These are phyloP conservation scores for Pseudonitzschia pungens DNA, from an alignment of 108 stramenopile species.

Conservation along the genomic window DNA sequence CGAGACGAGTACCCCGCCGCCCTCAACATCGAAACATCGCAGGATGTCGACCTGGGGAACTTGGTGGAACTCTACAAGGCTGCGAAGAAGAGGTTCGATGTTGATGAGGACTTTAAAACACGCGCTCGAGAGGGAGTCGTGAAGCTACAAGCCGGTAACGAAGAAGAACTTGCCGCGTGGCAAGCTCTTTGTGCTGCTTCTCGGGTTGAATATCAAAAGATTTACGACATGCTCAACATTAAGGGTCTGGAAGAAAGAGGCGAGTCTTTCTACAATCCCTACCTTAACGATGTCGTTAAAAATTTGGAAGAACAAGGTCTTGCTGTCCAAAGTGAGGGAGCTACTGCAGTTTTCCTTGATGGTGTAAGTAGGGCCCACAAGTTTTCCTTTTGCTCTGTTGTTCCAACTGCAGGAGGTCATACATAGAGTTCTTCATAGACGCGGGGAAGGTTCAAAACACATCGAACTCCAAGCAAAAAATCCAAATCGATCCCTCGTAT, in stretches of 20 bases:
- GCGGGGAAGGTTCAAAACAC: too few species aligned
- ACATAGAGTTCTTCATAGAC: too few species aligned
- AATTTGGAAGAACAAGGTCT: constrained; percentile 75
- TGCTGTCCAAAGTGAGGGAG: constrained; percentile 86
- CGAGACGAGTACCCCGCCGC: constrained; percentile 93
- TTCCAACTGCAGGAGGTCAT: neutral
- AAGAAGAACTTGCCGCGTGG: constrained; percentile 90
- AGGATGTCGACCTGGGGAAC: constrained; percentile 63
- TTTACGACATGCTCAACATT: constrained; percentile 80
- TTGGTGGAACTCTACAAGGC: constrained; percentile 92
- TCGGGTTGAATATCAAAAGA: constrained; percentile 84
- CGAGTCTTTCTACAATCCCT: constrained; percentile 98
- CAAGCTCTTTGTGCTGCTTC: constrained; percentile 80
- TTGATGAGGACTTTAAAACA: constrained; percentile 86
- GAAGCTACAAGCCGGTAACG: constrained; percentile 92
- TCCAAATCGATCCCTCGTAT: neutral
- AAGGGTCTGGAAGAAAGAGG: constrained; percentile 78
- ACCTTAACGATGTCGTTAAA: constrained; percentile 77
- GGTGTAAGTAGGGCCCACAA: constrained; percentile 47
- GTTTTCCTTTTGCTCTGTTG: neutral
- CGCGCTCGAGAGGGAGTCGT: constrained; percentile 92
- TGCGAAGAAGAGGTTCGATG: constrained; percentile 91
- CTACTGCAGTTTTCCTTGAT: constrained; percentile 83
- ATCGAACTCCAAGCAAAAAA: too few species aligned
- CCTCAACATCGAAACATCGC: constrained; percentile 56